Conservation (phyloP, 441 rosid genomes). For the Erodium texanum region DNA sequence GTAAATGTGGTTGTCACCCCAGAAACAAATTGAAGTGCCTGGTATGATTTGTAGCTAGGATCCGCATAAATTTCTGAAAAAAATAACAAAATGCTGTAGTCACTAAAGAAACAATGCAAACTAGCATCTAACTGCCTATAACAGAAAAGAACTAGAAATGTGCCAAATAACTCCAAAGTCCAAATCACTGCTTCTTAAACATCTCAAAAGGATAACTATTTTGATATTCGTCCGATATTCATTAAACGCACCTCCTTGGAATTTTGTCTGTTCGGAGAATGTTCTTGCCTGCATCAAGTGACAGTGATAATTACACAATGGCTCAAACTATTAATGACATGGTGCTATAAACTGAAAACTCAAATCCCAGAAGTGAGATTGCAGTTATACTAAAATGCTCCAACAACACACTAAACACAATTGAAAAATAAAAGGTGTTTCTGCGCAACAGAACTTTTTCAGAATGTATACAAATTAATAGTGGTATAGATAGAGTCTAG, state of each 20-base stretch:
- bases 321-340: background rate
- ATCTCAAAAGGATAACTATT: background rate
- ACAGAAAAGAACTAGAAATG: background rate
- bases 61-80: conserved; percentile 91
- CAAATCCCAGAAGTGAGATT: background rate
- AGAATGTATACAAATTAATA: background rate
- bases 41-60: conserved; percentile 69
- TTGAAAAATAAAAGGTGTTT: background rate
- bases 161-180: background rate
- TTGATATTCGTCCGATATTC: background rate
- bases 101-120: conserved; percentile 14
- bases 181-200: background rate
- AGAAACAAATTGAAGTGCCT: conserved; percentile 67
- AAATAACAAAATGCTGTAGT: conserved; percentile 10
- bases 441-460: background rate
- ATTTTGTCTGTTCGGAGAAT: conserved; percentile 73
- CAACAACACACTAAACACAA: background rate
- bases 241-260: conserved; percentile 62
- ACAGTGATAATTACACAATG: conserved; percentile 14
- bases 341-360: background rate
- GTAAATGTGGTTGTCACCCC: conserved; percentile 73
- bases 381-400: background rate
- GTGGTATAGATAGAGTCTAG: background rate
- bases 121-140: background rate
- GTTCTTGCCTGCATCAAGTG: conserved; percentile 60